A percentile compares a stretch with the other conserved stretches of the same genome.
These are phyloP conservation scores for Dendrobium chrysotoxum DNA, from an alignment of 106 monocot genomes.

Conservation along the genomic window DNA sequence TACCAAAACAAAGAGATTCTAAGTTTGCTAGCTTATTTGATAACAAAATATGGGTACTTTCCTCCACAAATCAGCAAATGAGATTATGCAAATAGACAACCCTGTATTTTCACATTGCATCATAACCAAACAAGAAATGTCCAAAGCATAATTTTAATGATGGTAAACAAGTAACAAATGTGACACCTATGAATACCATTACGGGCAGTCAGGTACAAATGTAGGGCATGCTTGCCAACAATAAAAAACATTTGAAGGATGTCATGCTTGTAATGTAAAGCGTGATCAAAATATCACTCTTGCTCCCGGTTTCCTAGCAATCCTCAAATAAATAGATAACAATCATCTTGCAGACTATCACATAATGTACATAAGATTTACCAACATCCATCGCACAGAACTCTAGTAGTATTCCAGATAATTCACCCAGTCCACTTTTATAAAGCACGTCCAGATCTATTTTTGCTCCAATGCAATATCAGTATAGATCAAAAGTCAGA, in stretches of 20 bases:
- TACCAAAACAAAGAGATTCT: background rate
- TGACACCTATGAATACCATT: background rate
- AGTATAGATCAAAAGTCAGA: no score
- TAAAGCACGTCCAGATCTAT: no score
- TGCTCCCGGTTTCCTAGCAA: background rate
- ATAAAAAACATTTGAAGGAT: no score
- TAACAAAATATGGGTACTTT: background rate
- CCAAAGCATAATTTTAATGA: background rate
- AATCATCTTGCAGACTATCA: background rate
- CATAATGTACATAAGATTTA: background rate
- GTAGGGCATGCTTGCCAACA: background rate
- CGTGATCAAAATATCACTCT: background rate
- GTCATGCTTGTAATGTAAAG: background rate
- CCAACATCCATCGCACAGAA: background rate
- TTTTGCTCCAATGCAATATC: no score
- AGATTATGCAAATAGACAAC: background rate
- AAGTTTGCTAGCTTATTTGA: background rate
- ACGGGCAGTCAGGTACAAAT: background rate
- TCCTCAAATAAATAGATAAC: background rate
- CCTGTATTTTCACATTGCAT: no score
- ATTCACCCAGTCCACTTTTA: background rate
- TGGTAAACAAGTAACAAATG: background rate
- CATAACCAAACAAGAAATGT: background rate
- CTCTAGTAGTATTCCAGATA: background rate
- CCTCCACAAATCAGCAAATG: background rate